Evolutionary conservation across 345 rosid species (phyloP).

Genomic region (Tarenaya hassleriana): DNA sequence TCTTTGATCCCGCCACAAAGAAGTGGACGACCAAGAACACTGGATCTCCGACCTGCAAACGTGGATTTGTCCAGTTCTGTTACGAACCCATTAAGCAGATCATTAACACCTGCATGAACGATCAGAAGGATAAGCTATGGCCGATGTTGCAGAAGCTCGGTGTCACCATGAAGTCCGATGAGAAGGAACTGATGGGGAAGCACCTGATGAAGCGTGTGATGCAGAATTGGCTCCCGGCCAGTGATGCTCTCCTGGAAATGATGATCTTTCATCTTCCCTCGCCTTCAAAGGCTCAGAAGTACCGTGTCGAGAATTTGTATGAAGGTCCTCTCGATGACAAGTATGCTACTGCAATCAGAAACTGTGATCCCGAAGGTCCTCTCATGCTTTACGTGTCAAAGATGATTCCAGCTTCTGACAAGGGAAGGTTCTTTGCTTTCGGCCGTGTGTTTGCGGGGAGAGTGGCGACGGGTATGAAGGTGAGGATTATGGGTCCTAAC

Average conservation of each 20-base stretch:
- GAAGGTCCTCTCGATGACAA: slow-evolving; percentile 64
- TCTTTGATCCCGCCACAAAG: slow-evolving; percentile 60
- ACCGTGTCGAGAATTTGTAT: slow-evolving; percentile 66
- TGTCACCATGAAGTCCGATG: slow-evolving; percentile 49
- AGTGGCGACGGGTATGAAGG: slow-evolving; percentile 56
- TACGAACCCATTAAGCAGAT: too few relatives aligned
- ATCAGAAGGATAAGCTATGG: too few relatives aligned
- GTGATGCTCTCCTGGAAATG: slow-evolving; percentile 57
- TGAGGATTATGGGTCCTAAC: slow-evolving; percentile 70
- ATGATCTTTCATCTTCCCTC: slow-evolving; percentile 68
- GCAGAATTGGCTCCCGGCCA: slow-evolving; percentile 73
- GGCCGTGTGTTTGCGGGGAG: slow-evolving; percentile 61
- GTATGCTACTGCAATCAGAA: slow-evolving; percentile 53
- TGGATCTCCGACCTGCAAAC: slow-evolving; percentile 48
- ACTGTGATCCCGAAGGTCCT: slow-evolving; percentile 59
- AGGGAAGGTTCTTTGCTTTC: slow-evolving; percentile 61
- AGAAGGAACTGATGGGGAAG: slow-evolving; percentile 58
- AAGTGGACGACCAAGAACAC: slow-evolving; percentile 62
- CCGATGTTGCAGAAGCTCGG: too few relatives aligned
- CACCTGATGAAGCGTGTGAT: slow-evolving; percentile 67
- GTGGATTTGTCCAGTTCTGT: slow-evolving; percentile 68
- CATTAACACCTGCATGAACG: too few relatives aligned
- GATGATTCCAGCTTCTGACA: slow-evolving; percentile 73
- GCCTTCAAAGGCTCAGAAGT: slow-evolving; percentile 51
- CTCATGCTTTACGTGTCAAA: too few relatives aligned